Conservation (phyloP, 2,329 filamentous ascomycete species). For the Colletotrichum incanum region DNA sequence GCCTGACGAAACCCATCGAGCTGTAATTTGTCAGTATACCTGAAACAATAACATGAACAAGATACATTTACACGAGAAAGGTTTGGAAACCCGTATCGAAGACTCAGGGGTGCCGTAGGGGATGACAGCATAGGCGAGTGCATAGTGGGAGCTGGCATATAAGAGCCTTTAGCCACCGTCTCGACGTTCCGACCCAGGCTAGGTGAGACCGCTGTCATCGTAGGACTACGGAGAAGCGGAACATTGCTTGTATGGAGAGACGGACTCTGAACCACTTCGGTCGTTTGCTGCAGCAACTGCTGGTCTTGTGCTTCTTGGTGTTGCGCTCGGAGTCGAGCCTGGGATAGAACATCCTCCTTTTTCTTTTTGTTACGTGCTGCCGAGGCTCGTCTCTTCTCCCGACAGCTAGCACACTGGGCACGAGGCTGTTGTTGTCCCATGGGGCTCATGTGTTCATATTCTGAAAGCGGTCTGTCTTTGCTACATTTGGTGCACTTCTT, state of each 20-base stretch:
- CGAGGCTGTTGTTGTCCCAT: slow-evolving; percentile 5
- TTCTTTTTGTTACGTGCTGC: slow-evolving; percentile 4
- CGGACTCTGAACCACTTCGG: background rate
- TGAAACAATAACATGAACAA: accelerated
- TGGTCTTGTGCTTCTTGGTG: background rate
- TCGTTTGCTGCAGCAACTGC: background rate
- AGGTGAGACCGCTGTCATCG: background rate
- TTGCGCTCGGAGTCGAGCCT: background rate
- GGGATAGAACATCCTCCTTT: background rate
- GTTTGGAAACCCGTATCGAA: background rate
- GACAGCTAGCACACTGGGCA: slow-evolving; percentile 11
- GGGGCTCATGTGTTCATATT: background rate
- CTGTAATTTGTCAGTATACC: background rate
- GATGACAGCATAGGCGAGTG: background rate
- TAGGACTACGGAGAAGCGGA: too few relatives aligned
- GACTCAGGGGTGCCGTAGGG: background rate
- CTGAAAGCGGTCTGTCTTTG: background rate
- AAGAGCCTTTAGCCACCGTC: background rate
- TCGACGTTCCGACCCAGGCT: background rate
- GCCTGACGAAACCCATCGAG: background rate
- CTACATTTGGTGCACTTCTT: slow-evolving; percentile 24
- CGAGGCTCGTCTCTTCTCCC: slow-evolving; percentile 18
- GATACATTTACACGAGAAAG: background rate
- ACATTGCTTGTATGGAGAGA: too few relatives aligned
- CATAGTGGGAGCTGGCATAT: background rate